Base-by-base conservation (phyloP, 2,329 filamentous ascomycete genomes). In the Clarireedia monteithiana region DNA sequence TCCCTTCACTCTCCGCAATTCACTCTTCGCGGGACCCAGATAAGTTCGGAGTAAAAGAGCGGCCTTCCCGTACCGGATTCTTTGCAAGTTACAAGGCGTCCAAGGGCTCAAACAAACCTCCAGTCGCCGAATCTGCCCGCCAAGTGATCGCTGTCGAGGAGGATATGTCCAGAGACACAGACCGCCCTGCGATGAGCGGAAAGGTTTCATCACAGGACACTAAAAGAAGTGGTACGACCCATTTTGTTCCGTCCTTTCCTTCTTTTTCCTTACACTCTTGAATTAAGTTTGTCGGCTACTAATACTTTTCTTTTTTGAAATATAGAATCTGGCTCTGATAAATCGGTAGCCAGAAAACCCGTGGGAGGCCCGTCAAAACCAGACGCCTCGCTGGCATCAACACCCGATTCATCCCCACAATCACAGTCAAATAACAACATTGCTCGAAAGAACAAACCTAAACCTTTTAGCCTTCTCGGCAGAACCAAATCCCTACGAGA, bases 81-180 rank as follows among this genome's bases (percentile, higher is more conserved):
- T 78, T 78, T 60, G 70, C 72, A 45, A 77, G 77, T 60, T 72
- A 76, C 57, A 71, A 73, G 55, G 74, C 74, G 10, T 70, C 72
- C 5, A 77, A 75, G 58, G 76, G 75, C 27, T 73, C 74, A 5
- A 73, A 69, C 45, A 74, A 73, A 64, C 40, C 70, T 64, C 57
- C 69, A 70, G 24, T 66, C 39, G 55, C 66, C 46, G 67, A 67
- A 30, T 63, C 63, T 36, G 67, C 26, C 17, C 45, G 69, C 50
- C 68, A 70, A 51, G 62, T 66, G 38, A 55, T 50, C 36, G 52
- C 45, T 55, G 52, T 40, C 17, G 60, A 68, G 26, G 68, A 73
- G 55, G 66, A 68, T 50, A 66, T 67, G 64, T 68, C 66, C 20
- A 68, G 61, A 66, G 67, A 69, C 61, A 62, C 64, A 57, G 64